Evolutionary conservation across 305 asterid genomes (phyloP), one percentile per base, ranked within the genome.

Genomic region (Stenogyne calaminthoides): DNA sequence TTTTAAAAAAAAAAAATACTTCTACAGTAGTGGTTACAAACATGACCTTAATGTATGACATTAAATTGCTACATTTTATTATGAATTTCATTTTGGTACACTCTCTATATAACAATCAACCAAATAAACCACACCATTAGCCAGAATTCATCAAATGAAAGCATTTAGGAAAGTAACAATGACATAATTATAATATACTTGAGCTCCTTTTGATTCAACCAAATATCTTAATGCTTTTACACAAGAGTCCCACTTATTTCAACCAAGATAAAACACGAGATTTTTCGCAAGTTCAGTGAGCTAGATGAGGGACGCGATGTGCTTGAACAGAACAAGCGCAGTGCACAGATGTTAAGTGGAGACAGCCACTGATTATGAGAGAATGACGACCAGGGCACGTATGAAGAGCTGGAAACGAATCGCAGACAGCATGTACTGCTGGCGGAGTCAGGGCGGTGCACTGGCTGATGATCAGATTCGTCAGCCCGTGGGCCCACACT

Each of bases 361-460:
- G 85, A 69, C 97, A 91, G 42, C 98, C 98, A 39, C 97, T 93
- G 27, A 86, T 91, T 32, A 89, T 91, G 66, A 93, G 83, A 9
- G 97, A 93, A 42, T 89, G 98, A 1, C 89, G 86, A 5, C 86
- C 93, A 0, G 93, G 77, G 75, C 98, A 93, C 0, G 98, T 93
- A 47, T 93, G 98, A 14, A 91, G 95, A n/a, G 95, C 89, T 8
- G 98, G 96, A 62, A 83, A 93, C 10, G 92, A 87, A 81, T 93
- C 93, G 8, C 98, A 92, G 4, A 92, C 78, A 0, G 96, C 97
- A 88, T 92, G 98, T 11, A 90, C 98, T 0, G 98, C 98, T 0
- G 93, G 97, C 37, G 97, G 97, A 0, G 97, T 92, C 15, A 92
- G 83, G 71, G 98, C 95, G 0, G 96, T 92, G 95, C 98, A 92